phyloP scores from a whole-genome alignment of 148 eudicot genomes.

The Pouteria glomerata region DNA sequence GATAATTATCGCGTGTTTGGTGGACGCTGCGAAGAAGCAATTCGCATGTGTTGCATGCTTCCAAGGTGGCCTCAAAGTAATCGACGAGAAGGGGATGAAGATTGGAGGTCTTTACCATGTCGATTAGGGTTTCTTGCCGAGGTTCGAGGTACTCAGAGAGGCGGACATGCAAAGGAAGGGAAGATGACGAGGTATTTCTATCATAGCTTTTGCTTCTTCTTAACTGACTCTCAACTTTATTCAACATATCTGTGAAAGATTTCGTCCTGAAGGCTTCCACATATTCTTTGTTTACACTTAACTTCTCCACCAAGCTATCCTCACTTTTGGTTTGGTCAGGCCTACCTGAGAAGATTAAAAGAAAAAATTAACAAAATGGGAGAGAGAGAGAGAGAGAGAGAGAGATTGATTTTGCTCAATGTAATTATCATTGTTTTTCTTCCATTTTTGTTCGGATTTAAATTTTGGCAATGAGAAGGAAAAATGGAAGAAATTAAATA shows the following conservation, averaged over 20 bases:
- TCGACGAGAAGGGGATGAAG: slow-evolving; percentile 37
- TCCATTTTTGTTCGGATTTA: no score
- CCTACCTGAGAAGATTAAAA: slow-evolving; percentile 14
- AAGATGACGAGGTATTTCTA: slow-evolving; percentile 21
- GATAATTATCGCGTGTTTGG: slow-evolving; percentile 43
- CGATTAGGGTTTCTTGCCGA: slow-evolving; percentile 39
- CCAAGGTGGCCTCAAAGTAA: slow-evolving; percentile 53
- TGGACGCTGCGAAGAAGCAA: slow-evolving; percentile 44
- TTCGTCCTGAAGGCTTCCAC: slow-evolving; percentile 33
- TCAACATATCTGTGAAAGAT: slow-evolving; percentile 33
- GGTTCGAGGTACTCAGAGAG: slow-evolving; percentile 52
- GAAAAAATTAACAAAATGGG: no score
- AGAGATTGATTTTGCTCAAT: no score
- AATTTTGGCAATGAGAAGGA: no score
- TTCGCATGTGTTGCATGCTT: slow-evolving; percentile 55
- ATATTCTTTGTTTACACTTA: slow-evolving; percentile 36
- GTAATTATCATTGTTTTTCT: no score
- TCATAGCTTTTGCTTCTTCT: slow-evolving; percentile 14
- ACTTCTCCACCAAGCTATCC: slow-evolving; percentile 9
- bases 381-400: no score
- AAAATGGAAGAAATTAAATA: no score
- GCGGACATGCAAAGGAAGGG: slow-evolving; percentile 12
- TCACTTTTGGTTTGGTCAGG: neutral
- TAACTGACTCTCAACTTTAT: slow-evolving; percentile 24
- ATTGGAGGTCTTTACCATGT: slow-evolving; percentile 28